A percentile compares a stretch with the other conserved stretches of the same genome.
phyloP scores from a whole-genome alignment of 1,139 yeast species.

The Hemisphaericaspora lyxosophila region DNA sequence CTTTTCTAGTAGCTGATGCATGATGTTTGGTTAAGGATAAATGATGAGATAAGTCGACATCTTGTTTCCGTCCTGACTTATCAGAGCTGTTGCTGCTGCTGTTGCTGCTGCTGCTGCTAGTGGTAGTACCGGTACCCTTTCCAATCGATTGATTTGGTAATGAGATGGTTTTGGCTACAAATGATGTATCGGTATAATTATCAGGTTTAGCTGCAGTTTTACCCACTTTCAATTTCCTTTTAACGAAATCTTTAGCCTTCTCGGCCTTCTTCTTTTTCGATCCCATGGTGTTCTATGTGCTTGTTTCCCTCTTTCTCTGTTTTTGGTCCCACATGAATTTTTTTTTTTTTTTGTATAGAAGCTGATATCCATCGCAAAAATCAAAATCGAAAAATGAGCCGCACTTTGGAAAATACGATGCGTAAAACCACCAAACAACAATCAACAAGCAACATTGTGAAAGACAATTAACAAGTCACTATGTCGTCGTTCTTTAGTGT shows the following conservation, averaged over 20 bases:
- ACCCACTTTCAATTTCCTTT: constrained; percentile 86
- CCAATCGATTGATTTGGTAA: constrained; percentile 56
- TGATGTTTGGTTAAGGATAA: constrained; percentile 78
- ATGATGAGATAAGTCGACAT: constrained; percentile 52
- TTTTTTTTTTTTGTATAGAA: neutral
- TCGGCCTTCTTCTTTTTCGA: constrained; percentile 62
- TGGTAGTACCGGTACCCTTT: constrained; percentile 12
- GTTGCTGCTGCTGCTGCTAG: no score
- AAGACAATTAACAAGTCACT: no score
- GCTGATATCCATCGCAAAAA: neutral
- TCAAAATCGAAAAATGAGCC: neutral
- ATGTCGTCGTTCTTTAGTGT: constrained; percentile 1
- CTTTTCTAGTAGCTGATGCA: constrained; percentile 69
- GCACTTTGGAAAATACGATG: neutral
- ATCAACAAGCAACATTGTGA: constrained; percentile 17
- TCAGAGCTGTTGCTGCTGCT: no score
- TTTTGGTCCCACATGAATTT: neutral
- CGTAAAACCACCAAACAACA: neutral
- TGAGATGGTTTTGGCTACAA: constrained; percentile 70
- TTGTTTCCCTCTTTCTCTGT: neutral
- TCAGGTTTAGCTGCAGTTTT: constrained; percentile 69
- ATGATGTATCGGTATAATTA: constrained; percentile 82
- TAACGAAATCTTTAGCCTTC: constrained; percentile 72
- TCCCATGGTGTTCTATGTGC: constrained; percentile 36
- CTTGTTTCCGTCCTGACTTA: constrained; percentile 18